These are phyloP conservation scores for Takashimella tepidaria DNA, from an alignment of 1,284 basidiomycete species.

Conservation along the genomic window DNA sequence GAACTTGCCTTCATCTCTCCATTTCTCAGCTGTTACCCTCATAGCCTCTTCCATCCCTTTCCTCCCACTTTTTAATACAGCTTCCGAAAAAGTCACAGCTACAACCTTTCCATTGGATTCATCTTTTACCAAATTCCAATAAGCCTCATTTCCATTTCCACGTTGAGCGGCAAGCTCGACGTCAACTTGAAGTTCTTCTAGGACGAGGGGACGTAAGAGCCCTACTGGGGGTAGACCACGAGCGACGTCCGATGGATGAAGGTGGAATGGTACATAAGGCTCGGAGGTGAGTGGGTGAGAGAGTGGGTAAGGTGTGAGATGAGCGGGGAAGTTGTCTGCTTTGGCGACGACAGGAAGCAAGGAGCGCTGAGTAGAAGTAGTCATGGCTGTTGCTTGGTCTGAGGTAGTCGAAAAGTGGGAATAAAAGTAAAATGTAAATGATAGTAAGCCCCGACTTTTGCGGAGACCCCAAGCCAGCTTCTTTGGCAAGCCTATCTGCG, in stretches of 20 bases:
- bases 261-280: constrained; percentile 14
- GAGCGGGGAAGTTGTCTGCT: constrained; percentile 59
- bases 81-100: constrained; percentile 26
- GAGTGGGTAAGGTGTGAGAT: constrained; percentile 17
- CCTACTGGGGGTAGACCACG: constrained; percentile 12
- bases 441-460: no score
- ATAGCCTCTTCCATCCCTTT: constrained; percentile 38
- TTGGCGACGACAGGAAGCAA: constrained; percentile 59
- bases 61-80: constrained; percentile 21
- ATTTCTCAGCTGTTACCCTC: constrained; percentile 34
- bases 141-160: background rate
- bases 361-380: constrained; percentile 9
- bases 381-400: no score
- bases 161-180: background rate
- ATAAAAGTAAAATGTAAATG: no score
- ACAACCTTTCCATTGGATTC: constrained; percentile 3
- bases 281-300: constrained; percentile 9
- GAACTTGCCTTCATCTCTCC: constrained; percentile 46
- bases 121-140: constrained; percentile 4
- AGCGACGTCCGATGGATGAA: constrained; percentile 1
- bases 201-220: constrained; percentile 13
- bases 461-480: no score
- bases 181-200: constrained; percentile 4
- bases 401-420: background rate
- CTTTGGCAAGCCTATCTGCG: no score